These are phyloP conservation scores for Umbelopsis isabellina DNA, from an alignment of 192 early-diverging fungal genomes.

Conservation along the genomic window DNA sequence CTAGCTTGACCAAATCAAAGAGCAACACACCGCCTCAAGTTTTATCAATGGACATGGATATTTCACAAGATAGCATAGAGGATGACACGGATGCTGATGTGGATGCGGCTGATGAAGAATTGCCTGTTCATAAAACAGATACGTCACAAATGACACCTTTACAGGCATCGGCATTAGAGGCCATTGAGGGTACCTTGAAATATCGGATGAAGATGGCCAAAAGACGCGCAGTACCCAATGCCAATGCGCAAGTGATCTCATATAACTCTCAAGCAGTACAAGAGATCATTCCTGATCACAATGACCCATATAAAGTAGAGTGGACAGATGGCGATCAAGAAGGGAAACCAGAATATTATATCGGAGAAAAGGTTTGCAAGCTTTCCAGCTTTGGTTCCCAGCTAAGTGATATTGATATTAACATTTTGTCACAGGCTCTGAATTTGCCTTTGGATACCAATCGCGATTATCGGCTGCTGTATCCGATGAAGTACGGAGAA, in stretches of 20 bases:
- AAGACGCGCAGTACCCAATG: slow-evolving; percentile 76
- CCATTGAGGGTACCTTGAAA: slow-evolving; percentile 72
- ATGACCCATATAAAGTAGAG: slow-evolving; percentile 90
- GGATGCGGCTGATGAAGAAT: slow-evolving; percentile 27
- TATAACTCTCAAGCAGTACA: slow-evolving; percentile 70
- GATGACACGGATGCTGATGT: slow-evolving; percentile 39
- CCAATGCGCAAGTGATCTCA: slow-evolving; percentile 67
- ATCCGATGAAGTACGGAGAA: slow-evolving; percentile 80
- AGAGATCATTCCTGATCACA: slow-evolving; percentile 82
- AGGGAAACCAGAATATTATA: slow-evolving; percentile 43
- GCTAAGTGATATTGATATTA: background rate
- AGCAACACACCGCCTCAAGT: background rate
- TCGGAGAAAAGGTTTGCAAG: slow-evolving; percentile 64
- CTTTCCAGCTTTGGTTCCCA: background rate
- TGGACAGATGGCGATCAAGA: slow-evolving; percentile 67
- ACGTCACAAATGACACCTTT: slow-evolving; percentile 27
- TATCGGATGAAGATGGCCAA: slow-evolving; percentile 82
- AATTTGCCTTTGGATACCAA: slow-evolving; percentile 45
- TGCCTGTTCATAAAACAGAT: background rate
- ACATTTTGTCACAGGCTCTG: slow-evolving; percentile 43
- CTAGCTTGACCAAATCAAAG: background rate
- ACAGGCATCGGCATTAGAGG: slow-evolving; percentile 35
- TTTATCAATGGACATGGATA: slow-evolving; percentile 15
- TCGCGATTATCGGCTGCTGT: slow-evolving; percentile 56
- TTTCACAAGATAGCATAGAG: background rate